phyloP scores from a whole-genome alignment of 805 yeast species.

The Saturnispora besseyi region DNA sequence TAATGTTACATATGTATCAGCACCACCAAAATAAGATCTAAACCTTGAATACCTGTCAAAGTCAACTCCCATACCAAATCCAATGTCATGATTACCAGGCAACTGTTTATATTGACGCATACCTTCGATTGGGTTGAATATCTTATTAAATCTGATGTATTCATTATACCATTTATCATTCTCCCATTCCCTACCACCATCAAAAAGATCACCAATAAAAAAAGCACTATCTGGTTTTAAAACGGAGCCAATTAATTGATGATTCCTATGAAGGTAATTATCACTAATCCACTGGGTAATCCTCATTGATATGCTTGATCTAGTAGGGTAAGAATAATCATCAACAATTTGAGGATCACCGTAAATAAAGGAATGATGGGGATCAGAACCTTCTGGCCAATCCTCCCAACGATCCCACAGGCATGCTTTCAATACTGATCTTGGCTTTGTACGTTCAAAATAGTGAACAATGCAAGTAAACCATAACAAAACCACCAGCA shows the following conservation, averaged over 20 bases:
- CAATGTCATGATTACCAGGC: conserved; percentile 97
- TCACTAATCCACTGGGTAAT: conserved; percentile 61
- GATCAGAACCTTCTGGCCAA: conserved; percentile 33
- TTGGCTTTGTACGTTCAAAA: conserved; percentile 46
- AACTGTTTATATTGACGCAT: conserved; percentile 34
- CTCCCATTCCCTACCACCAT: conserved; percentile 87
- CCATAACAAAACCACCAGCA: conserved; percentile 21
- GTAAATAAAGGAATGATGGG: conserved; percentile 33
- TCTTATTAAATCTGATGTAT: conserved; percentile 51
- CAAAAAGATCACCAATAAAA: conserved; percentile 87
- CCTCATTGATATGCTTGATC: conserved; percentile 31
- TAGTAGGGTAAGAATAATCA: conserved; percentile 78
- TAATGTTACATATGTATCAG: conserved; percentile 43
- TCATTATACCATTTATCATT: conserved; percentile 57
- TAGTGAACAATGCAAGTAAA: conserved; percentile 43
- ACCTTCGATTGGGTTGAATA: conserved; percentile 38
- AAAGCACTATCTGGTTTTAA: conserved; percentile 69
- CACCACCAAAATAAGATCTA: conserved; percentile 61
- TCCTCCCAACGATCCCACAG: conserved; percentile 62
- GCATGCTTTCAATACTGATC: conserved; percentile 37
- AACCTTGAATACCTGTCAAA: conserved; percentile 54
- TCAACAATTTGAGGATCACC: conserved; percentile 97
- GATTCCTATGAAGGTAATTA: conserved; percentile 67
- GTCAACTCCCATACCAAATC: conserved; percentile 71
- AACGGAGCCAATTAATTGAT: conserved; percentile 46